Evolutionary conservation across 129 eudicot genomes (phyloP), one percentile per base, ranked within the genome.

Genomic region (Escallonia herrerae): DNA sequence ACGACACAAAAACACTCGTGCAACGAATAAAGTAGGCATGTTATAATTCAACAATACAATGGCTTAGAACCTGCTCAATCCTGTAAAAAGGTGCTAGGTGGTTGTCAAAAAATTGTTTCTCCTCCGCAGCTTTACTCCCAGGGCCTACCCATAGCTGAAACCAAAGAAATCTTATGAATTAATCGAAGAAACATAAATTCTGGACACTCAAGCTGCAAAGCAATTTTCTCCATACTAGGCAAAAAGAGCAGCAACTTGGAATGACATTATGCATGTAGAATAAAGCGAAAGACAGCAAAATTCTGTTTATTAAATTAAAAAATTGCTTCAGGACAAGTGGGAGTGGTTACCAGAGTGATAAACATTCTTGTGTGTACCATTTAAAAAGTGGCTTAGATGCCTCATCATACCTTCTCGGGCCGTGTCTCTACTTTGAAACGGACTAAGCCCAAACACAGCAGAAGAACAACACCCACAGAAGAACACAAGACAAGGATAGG

Each of bases 141-240:
- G 82, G 95, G 52, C 97, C 95, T 57, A 94, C 99, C 99, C 99
- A 94, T 57, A 94, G 95, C 99, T 94, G 85, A 57, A 80, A 81
- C 67, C 67, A 60, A 15, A 60, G 64, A 45, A 56, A n/a, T 43
- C 14, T 61, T 45, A 75, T 52, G 4, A 61, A 74, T 56, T 57
- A 22, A 22, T 22, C 33, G 33, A 22, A 9, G 11, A 15, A 44
- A 5, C 41, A 62, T 12, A n/a, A 11, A 51, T 11, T 51, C 10
- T 10, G 15, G 0, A 22, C 56, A 51, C 6, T 14, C 6, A 43
- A 9, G 43, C 6, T 8, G 47, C 33, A 39, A 15, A 9, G 56
- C 5, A 33, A 15, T 42, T 56, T 43, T 56, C n/a, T 39, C n/a
- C 33, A 8, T 13, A 37, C 22, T 46, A 33, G 46, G 62, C 62